phyloP scores from a whole-genome alignment of 805 yeast genomes.

The Wickerhamiella parazyma region DNA sequence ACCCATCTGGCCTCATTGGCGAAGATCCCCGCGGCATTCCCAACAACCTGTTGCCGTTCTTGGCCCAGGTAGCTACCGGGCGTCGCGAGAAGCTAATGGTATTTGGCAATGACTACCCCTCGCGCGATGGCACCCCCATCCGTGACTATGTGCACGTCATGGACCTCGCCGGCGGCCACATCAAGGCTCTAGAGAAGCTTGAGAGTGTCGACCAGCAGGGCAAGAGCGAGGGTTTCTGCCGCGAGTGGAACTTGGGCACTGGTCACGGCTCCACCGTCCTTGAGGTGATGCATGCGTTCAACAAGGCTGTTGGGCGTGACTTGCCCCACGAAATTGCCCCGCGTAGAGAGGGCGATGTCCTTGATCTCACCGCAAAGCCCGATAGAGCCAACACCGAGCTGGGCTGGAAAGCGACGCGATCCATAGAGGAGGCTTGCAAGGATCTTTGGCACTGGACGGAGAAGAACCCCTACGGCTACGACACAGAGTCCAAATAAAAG shows the following conservation, averaged over 20 bases:
- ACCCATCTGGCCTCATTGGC: slow-evolving; percentile 66
- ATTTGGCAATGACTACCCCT: slow-evolving; percentile 58
- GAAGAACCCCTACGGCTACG: slow-evolving; percentile 52
- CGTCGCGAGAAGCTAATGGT: slow-evolving; percentile 51
- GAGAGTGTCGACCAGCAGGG: slow-evolving; percentile 19
- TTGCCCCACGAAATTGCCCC: slow-evolving; percentile 53
- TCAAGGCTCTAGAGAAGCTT: slow-evolving; percentile 53
- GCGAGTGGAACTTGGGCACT: slow-evolving; percentile 77
- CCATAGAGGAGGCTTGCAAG: slow-evolving; percentile 49
- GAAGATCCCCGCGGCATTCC: slow-evolving; percentile 73
- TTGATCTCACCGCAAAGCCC: slow-evolving; percentile 60
- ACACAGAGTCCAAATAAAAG: slow-evolving; percentile 6
- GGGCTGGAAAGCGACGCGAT: slow-evolving; percentile 44
- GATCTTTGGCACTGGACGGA: slow-evolving; percentile 73
- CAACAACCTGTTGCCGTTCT: slow-evolving; percentile 57
- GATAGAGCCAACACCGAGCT: slow-evolving; percentile 53
- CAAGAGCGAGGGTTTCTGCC: slow-evolving; percentile 35
- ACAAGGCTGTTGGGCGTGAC: slow-evolving; percentile 47
- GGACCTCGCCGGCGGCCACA: slow-evolving; percentile 66
- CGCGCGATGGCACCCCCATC: slow-evolving; percentile 69
- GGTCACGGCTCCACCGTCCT: slow-evolving; percentile 70
- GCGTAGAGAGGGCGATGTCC: slow-evolving; percentile 65
- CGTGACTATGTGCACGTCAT: slow-evolving; percentile 73
- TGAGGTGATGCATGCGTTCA: slow-evolving; percentile 53
- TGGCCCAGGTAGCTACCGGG: slow-evolving; percentile 68